phyloP scores from a whole-genome alignment of 306 rosid genomes.

The Carpinus fangiana region DNA sequence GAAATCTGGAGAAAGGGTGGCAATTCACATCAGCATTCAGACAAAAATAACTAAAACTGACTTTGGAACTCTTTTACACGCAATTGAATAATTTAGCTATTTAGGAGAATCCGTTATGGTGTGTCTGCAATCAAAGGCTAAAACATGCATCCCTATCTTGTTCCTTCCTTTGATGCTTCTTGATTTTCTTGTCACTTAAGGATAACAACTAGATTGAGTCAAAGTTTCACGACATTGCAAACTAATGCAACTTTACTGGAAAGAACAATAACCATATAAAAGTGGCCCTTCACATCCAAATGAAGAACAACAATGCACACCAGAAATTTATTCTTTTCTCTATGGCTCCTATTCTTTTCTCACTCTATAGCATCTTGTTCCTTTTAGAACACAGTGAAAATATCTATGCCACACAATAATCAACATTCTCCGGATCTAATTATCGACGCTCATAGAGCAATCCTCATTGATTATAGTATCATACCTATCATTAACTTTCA shows the following conservation, averaged over 20 bases:
- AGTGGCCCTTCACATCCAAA: background rate
- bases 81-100: background rate
- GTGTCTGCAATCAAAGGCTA: background rate
- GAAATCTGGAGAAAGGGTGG: constrained; percentile 44
- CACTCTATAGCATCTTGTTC: no score
- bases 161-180: no score
- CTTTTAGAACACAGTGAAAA: no score
- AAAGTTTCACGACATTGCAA: background rate
- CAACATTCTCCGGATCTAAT: no score
- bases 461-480: no score
- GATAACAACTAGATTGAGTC: background rate
- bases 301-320: background rate
- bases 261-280: background rate
- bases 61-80: background rate
- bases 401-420: no score
- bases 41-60: background rate
- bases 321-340: no score
- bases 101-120: background rate
- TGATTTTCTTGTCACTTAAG: background rate
- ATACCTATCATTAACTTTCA: no score
- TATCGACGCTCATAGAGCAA: no score
- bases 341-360: no score
- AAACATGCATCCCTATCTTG: background rate
- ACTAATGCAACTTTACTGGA: background rate
- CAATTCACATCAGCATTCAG: constrained; percentile 1